These are phyloP conservation scores for Nannizziopsis barbatae DNA, from an alignment of 2,329 filamentous ascomycete genomes.

Conservation along the genomic window DNA sequence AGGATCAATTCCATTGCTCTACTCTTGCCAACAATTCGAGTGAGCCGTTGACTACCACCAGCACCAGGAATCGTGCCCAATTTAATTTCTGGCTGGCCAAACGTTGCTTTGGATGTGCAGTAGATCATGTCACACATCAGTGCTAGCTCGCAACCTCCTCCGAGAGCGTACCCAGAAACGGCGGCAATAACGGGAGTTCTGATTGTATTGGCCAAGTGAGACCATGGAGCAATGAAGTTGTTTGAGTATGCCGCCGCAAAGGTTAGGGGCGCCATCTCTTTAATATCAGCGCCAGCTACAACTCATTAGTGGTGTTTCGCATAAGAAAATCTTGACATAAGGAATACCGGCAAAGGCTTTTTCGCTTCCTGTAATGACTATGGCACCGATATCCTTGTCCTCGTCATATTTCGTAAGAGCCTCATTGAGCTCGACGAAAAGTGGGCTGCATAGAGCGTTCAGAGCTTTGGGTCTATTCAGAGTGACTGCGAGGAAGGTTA, in stretches of 20 bases:
- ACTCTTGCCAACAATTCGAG: conserved; percentile 68
- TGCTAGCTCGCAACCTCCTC: conserved; percentile 89
- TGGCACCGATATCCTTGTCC: conserved; percentile 58
- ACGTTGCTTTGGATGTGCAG: conserved; percentile 73
- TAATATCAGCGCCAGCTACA: conserved; percentile 85
- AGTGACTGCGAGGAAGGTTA: conserved; percentile 51
- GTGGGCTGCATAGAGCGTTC: conserved; percentile 82
- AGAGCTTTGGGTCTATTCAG: conserved; percentile 89
- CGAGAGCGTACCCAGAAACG: conserved; percentile 87
- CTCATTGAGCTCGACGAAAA: conserved; percentile 80
- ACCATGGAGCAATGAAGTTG: conserved; percentile 95
- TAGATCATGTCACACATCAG: conserved; percentile 97
- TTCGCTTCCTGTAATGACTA: conserved; percentile 77
- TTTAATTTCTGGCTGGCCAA: conserved; percentile 96
- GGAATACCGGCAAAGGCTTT: conserved; percentile 64
- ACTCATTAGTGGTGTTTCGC: background rate
- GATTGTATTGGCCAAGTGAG: conserved; percentile 65
- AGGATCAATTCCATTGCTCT: conserved; percentile 86
- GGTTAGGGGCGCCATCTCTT: conserved; percentile 90
- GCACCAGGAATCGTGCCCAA: conserved; percentile 85
- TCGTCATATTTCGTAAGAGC: conserved; percentile 61
- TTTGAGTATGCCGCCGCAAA: conserved; percentile 78
- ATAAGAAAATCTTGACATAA: background rate
- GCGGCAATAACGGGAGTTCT: conserved; percentile 93
- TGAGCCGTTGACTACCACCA: conserved; percentile 81